phyloP scores from a whole-genome alignment of 2,329 filamentous ascomycete species.

The Knufia petricola region DNA sequence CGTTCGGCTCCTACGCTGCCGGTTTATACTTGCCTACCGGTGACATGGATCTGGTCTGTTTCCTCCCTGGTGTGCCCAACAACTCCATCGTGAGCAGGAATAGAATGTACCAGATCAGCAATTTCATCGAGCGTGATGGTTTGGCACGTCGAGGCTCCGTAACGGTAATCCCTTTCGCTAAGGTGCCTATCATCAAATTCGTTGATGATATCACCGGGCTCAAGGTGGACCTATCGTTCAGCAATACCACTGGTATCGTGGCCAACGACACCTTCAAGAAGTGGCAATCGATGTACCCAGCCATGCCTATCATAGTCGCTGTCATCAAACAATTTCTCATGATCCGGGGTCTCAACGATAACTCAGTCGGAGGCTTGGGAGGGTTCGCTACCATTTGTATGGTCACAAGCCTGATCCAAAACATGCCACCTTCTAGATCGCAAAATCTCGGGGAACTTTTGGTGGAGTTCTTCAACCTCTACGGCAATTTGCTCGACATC shows the following conservation, averaged over 20 bases:
- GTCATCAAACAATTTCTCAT: conserved; percentile 86
- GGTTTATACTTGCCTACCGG: conserved; percentile 68
- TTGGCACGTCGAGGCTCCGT: conserved; percentile 52
- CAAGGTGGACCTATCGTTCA: conserved; percentile 87
- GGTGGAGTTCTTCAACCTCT: conserved; percentile 80
- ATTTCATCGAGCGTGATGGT: conserved; percentile 46
- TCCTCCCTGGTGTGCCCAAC: conserved; percentile 51
- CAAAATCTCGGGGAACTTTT: conserved; percentile 71
- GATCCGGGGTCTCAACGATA: conserved; percentile 86
- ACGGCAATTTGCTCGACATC: conserved; percentile 72
- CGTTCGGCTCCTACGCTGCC: conserved; percentile 92
- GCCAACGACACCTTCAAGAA: conserved; percentile 70
- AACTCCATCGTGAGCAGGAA: not conserved
- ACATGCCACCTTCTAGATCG: conserved; percentile 61
- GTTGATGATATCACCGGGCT: conserved; percentile 67
- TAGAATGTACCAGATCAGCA: conserved; percentile 51
- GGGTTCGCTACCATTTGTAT: conserved; percentile 92
- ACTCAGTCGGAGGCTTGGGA: conserved; percentile 80
- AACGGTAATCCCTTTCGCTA: conserved; percentile 62
- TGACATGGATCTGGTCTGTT: conserved; percentile 80
- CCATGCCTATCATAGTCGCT: conserved; percentile 77
- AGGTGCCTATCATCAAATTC: conserved; percentile 88
- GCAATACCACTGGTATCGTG: conserved; percentile 71
- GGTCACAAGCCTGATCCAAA: conserved; percentile 77
- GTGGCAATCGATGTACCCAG: conserved; percentile 68